Evolutionary conservation across 305 asterid species (phyloP), one percentile per base, ranked within the genome.

Genomic region (Fraxinus paxiana): DNA sequence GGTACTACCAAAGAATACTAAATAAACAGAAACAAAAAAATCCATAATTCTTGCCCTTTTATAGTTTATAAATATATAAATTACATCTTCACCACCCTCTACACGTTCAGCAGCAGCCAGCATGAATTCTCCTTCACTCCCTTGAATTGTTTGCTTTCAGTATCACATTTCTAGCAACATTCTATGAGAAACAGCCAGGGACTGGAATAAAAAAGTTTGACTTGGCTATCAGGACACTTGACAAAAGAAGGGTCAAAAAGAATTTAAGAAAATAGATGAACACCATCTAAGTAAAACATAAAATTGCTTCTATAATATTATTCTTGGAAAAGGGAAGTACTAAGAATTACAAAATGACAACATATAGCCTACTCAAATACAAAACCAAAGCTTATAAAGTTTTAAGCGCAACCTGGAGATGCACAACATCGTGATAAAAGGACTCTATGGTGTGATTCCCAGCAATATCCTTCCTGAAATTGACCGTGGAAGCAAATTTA

Each of bases 401-500:
- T 83, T 83, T 22, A 63, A 77, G 73, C 17, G 76, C 79, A 77
- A 94, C 97, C 96, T 93, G 98, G 84, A 93, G 93, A 78, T 86
- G 84, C 72, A 93, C 97, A 85, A 92, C 96, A 73, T 91, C 91
- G 67, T 76, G 90, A 86, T 92, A 94, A 87, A 93, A 93, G 54
- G 88, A 87, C 71, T 91, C 93, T 35, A 94, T 88, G 85, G 92
- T 76, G 74, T 17, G 83, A 41, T 85, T 85, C 75, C 96, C 97
- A 71, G 91, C 87, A 84, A 94, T 80, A 85, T 94, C 98, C 82
- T 92, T 90, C 90, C 98, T 94, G 92, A 79, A 84, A 80, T 15
- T 79, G 70, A 79, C 33, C 80, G 84, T 41, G 78, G 17, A 83
- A 81, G 80, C 28, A 82, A 74, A 81, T 78, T 67, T 79, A 75